Evolutionary conservation across 2,329 filamentous ascomycete genomes (phyloP).

Genomic region (Ceratocystis alfenasii): DNA sequence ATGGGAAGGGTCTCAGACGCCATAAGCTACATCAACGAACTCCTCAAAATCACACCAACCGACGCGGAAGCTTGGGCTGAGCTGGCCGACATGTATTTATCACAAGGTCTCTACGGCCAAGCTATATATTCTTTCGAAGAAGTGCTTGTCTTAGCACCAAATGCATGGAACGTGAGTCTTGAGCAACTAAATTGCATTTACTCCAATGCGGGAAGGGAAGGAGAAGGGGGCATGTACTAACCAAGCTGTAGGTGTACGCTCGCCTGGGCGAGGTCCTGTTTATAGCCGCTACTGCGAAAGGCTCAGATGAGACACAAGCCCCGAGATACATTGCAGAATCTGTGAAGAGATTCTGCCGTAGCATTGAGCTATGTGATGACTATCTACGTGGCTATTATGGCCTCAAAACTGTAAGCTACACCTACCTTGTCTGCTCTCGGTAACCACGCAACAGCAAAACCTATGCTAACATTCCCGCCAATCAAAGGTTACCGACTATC

Average conservation of each 20-base stretch:
- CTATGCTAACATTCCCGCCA: constrained; percentile 24
- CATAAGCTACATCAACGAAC: constrained; percentile 56
- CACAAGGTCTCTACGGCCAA: constrained; percentile 66
- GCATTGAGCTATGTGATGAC: constrained; percentile 84
- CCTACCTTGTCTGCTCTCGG: background rate
- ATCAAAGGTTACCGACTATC: constrained; percentile 37
- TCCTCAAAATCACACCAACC: constrained; percentile 74
- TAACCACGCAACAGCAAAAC: background rate
- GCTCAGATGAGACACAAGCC: constrained; percentile 23
- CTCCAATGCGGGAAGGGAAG: background rate
- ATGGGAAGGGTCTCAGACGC: constrained; percentile 61
- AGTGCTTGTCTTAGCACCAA: constrained; percentile 71
- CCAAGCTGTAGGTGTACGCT: constrained; percentile 59
- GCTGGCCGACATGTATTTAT: constrained; percentile 73
- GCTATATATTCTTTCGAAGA: constrained; percentile 85
- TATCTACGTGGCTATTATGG: constrained; percentile 91
- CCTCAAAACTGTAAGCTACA: constrained; percentile 55
- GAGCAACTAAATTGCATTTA: background rate
- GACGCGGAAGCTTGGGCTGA: constrained; percentile 93
- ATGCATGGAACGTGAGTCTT: constrained; percentile 82
- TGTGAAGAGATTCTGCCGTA: constrained; percentile 74
- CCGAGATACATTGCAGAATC: constrained; percentile 53
- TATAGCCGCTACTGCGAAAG: constrained; percentile 46
- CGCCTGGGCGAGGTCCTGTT: constrained; percentile 73
- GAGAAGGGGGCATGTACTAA: background rate